Conservation (phyloP, 768 basidiomycete species). For the Leccinum boreale region DNA sequence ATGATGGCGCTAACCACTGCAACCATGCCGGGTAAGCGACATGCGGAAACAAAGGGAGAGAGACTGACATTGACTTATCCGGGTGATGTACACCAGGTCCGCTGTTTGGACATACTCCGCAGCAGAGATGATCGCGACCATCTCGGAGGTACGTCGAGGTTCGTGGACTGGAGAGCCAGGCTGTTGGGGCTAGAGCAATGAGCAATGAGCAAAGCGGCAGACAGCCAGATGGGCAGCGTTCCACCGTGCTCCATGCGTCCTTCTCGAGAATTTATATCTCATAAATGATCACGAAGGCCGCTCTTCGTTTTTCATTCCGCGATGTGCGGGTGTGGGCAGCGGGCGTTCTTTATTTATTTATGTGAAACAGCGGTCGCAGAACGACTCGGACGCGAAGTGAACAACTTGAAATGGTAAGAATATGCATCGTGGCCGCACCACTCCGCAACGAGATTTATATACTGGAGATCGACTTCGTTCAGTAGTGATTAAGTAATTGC, state of each 20-base stretch:
- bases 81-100: conserved; percentile 1
- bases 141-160: neutral
- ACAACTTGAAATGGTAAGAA: neutral
- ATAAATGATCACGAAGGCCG: neutral
- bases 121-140: neutral
- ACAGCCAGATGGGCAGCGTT: neutral
- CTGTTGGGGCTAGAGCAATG: neutral
- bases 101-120: neutral
- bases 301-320: neutral
- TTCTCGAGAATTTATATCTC: neutral
- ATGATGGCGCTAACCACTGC: conserved; percentile 2
- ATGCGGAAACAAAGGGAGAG: neutral
- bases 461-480: neutral
- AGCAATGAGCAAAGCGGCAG: neutral
- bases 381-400: neutral
- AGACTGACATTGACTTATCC: conserved; percentile 11
- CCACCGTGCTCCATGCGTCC: neutral
- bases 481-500: neutral
- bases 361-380: neutral
- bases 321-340: neutral
- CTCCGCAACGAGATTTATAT: neutral
- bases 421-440: neutral
- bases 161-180: neutral
- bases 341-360: neutral
- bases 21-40: neutral